A percentile compares a stretch with the other conserved stretches of the same genome.
phyloP scores from a whole-genome alignment of 202 grass and related monocot species.

The Cymbopogon flexuosus region DNA sequence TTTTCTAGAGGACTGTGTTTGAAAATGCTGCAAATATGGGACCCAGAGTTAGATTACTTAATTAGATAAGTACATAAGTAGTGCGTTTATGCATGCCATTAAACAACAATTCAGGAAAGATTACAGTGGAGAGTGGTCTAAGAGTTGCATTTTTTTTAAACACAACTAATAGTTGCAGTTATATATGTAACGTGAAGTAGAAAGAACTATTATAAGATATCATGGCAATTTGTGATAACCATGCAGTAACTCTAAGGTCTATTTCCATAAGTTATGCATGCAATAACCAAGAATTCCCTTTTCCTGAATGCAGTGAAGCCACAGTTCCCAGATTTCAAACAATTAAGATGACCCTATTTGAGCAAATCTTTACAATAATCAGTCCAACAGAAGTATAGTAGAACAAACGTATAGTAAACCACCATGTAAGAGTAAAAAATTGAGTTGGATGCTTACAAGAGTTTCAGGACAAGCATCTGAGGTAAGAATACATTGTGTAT shows the following conservation, averaged over 20 bases:
- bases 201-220: neutral
- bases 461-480: slow-evolving; percentile 24
- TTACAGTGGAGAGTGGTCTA: neutral
- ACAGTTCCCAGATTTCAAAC: neutral
- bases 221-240: neutral
- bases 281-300: neutral
- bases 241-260: neutral
- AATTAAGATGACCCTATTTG: neutral
- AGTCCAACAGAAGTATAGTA: neutral
- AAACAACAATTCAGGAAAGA: neutral
- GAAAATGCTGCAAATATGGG: slow-evolving; percentile 24
- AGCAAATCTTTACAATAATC: neutral
- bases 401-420: neutral
- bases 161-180: neutral
- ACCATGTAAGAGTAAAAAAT: neutral
- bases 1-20: slow-evolving; percentile 21
- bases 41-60: neutral
- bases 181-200: neutral
- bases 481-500: slow-evolving; percentile 22
- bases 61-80: neutral
- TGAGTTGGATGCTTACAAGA: slow-evolving; percentile 30
- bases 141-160: neutral
- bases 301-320: neutral
- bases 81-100: neutral
- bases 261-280: neutral